phyloP scores from a whole-genome alignment of 208 protist genomes.

The Crithidia sp. region DNA sequence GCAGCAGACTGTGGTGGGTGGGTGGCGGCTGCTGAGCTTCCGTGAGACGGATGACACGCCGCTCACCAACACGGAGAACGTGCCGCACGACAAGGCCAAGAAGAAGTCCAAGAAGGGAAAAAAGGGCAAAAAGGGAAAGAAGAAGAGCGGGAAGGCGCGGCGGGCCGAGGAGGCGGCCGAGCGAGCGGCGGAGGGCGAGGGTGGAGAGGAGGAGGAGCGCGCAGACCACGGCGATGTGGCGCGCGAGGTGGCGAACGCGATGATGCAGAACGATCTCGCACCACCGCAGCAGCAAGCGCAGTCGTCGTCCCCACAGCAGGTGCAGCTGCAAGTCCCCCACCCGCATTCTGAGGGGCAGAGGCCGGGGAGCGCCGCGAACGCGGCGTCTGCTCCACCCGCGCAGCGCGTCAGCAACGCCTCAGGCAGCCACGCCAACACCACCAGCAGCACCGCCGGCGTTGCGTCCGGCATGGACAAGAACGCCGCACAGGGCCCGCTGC shows the following conservation, averaged over 20 bases:
- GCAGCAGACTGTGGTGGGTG: conserved; percentile 22
- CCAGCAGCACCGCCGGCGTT: background rate
- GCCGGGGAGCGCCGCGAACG: too few species aligned
- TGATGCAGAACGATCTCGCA: conserved; percentile 9
- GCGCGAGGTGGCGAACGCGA: conserved; percentile 15
- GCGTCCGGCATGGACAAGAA: background rate
- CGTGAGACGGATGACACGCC: conserved; percentile 38
- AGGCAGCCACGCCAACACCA: background rate
- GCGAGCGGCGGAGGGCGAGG: background rate
- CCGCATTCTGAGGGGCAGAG: too few species aligned
- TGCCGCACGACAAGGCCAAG: conserved; percentile 18
- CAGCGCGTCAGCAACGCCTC: background rate
- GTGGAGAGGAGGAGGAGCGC: background rate
- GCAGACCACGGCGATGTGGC: conserved; percentile 12
- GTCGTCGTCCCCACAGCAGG: background rate
- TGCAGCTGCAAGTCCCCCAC: background rate
- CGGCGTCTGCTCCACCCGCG: background rate
- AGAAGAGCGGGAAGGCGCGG: conserved; percentile 19
- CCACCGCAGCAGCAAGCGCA: background rate
- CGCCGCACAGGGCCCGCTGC: background rate
- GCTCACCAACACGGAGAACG: conserved; percentile 28
- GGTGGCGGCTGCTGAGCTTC: conserved; percentile 44
- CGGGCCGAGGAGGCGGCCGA: background rate
- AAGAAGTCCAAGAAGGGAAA: conserved; percentile 19
- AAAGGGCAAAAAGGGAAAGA: conserved; percentile 28